phyloP scores from a whole-genome alignment of 345 rosid genomes.

The Brassica rapa region DNA sequence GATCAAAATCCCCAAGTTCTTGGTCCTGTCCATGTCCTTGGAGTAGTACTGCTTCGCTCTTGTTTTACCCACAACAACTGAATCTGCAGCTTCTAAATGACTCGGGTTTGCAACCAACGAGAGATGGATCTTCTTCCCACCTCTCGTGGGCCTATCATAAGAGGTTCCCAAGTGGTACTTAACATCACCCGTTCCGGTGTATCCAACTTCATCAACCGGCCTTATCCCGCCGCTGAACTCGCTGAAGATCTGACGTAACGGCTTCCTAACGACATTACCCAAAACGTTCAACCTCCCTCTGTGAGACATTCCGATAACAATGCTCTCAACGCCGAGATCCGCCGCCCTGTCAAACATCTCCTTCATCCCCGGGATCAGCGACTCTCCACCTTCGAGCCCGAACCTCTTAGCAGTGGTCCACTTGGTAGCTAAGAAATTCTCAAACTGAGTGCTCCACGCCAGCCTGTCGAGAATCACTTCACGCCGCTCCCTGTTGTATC shows the following conservation, averaged over 20 bases:
- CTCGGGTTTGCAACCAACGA: constrained; percentile 91
- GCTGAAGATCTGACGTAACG: constrained; percentile 76
- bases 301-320: constrained; percentile 84
- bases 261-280: constrained; percentile 80
- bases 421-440: constrained; percentile 82
- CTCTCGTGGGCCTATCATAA: constrained; percentile 86
- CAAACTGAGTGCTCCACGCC: constrained; percentile 83
- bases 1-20: constrained; percentile 73
- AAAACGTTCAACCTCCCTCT: constrained; percentile 82
- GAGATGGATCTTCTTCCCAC: constrained; percentile 78
- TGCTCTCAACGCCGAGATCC: constrained; percentile 83
- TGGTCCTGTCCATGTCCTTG: constrained; percentile 68
- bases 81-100: constrained; percentile 88
- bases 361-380: constrained; percentile 86
- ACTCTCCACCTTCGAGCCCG: constrained; percentile 88
- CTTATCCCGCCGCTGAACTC: constrained; percentile 83
- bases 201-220: constrained; percentile 87
- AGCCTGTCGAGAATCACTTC: constrained; percentile 81
- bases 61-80: constrained; percentile 83
- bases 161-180: constrained; percentile 90
- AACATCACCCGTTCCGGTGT: constrained; percentile 88
- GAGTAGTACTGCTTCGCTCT: constrained; percentile 85
- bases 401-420: constrained; percentile 88
- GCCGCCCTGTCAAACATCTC: constrained; percentile 87
- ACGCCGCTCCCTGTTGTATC: constrained; percentile 71